Conservation (phyloP, 1,284 basidiomycete genomes). For the Moniliella sp. region DNA sequence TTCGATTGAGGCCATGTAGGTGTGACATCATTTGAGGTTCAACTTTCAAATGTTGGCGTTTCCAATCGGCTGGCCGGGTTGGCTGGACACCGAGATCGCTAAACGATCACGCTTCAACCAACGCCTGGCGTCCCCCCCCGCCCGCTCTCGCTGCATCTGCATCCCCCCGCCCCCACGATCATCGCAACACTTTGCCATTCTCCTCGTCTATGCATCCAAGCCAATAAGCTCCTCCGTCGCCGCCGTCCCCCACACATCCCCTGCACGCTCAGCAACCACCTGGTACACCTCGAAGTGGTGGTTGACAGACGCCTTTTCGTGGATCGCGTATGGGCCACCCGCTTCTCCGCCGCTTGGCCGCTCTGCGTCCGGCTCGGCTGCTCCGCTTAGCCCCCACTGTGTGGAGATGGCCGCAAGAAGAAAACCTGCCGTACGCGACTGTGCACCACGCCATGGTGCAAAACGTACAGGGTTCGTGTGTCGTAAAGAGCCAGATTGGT, state of each 20-base stretch:
- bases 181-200: too few relatives aligned
- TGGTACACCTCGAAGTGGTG: slow-evolving; percentile 35
- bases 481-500: slow-evolving; percentile 18
- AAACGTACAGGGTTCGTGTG: slow-evolving; percentile 26
- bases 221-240: not conserved
- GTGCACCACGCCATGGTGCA: slow-evolving; percentile 28
- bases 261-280: slow-evolving; percentile 9
- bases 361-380: not conserved
- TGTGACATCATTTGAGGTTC: too few relatives aligned
- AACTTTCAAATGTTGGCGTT: too few relatives aligned
- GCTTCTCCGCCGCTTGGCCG: slow-evolving; percentile 9
- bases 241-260: not conserved
- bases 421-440: slow-evolving; percentile 17
- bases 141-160: too few relatives aligned
- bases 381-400: slow-evolving; percentile 20
- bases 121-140: too few relatives aligned
- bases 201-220: not conserved
- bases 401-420: slow-evolving; percentile 18
- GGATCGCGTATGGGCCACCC: slow-evolving; percentile 30
- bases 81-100: too few relatives aligned
- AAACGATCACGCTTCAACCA: too few relatives aligned
- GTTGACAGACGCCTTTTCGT: slow-evolving; percentile 36
- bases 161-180: too few relatives aligned
- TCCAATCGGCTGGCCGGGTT: too few relatives aligned
- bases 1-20: too few relatives aligned